Evolutionary conservation across 768 basidiomycete species (phyloP).

Genomic region (Lentinula raphanica): DNA sequence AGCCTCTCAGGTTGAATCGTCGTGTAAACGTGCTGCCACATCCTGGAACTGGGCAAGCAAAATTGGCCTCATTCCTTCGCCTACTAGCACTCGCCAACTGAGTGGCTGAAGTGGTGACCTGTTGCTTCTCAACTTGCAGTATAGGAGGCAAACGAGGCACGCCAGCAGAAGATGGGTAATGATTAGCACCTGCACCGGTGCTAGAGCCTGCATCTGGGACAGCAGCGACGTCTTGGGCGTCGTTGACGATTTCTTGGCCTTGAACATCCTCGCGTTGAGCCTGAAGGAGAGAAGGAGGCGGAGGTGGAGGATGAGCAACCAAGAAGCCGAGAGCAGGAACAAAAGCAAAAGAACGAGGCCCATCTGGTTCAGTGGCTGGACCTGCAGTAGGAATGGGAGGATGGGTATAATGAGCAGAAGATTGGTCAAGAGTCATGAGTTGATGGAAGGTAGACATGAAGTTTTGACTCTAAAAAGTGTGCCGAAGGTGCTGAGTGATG

Average conservation of each 20-base stretch:
- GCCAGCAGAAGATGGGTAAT: constrained; percentile 45
- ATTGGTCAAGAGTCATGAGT: constrained; percentile 9
- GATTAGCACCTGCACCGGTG: constrained; percentile 45
- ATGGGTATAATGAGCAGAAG: constrained; percentile 25
- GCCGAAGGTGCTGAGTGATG: neutral
- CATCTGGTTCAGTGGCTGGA: constrained; percentile 12
- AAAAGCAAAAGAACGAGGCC: constrained; percentile 10
- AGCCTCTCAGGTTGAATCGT: constrained; percentile 83
- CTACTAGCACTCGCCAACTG: constrained; percentile 88
- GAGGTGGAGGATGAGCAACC: neutral
- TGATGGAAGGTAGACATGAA: constrained; percentile 4
- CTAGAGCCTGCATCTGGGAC: constrained; percentile 23
- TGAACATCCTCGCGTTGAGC: neutral
- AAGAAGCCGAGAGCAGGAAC: constrained; percentile 5
- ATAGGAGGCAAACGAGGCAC: constrained; percentile 72
- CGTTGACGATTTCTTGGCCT: constrained; percentile 7
- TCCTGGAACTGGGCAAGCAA: constrained; percentile 89
- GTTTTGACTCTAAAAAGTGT: neutral
- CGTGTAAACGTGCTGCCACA: constrained; percentile 98
- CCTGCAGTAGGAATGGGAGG: constrained; percentile 15
- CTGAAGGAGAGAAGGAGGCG: neutral
- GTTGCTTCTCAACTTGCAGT: constrained; percentile 87
- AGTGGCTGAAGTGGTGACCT: constrained; percentile 92
- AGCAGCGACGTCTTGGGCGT: constrained; percentile 24
- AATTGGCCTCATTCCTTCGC: constrained; percentile 85